Base-by-base conservation (phyloP, 257 asterid species). In the Agastache rugosa region DNA sequence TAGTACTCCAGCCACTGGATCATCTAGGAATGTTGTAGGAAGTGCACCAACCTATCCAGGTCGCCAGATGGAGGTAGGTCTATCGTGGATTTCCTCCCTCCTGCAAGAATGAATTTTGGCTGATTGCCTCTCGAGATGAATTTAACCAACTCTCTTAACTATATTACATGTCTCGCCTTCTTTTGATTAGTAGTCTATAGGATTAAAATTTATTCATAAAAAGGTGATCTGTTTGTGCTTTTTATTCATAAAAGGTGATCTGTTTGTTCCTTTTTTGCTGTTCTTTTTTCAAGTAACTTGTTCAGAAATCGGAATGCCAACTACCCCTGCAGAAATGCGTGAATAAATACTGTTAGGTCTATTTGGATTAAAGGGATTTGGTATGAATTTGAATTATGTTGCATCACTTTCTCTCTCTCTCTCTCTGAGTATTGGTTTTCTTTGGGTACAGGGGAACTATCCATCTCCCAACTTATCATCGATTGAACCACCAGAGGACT, bases 401-500 rank as follows among this genome's bases (percentile, higher is more conserved):
- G 20, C 55, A 11, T 54, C 41, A 25, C 53, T 27, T 42, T 29
- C 54, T 42, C 42, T 31, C 60, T 29, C 61, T 48, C 5, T 69
- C 27, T 15, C 34, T 60, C 61, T 54, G 42, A 4, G 42, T 17
- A n/a, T 47, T 64, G 35, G 2, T 51, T 76, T 31, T 17, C 51
- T 62, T 76, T 82, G 61, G 60, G 65, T 41, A 54, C 85, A 95
- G 99, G 86, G 85, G 17, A 86, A 78, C 84, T 77, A 66, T 76
- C 83, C 87, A 34, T 85, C 87, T 76, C 88, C 89, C 25, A 62
- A 68, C 50, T 48, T 79, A 37, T 56, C 95, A 69, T 47, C 80
- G 3, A 15, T 62, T 2, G 96, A 90, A 31, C 97, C 99, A 61
- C 83, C 96, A 0, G 98, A 95, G 86, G 97, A 95, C 76, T 82